Evolutionary conservation across 306 rosid genomes (phyloP).

Genomic region (Styphnolobium japonicum): DNA sequence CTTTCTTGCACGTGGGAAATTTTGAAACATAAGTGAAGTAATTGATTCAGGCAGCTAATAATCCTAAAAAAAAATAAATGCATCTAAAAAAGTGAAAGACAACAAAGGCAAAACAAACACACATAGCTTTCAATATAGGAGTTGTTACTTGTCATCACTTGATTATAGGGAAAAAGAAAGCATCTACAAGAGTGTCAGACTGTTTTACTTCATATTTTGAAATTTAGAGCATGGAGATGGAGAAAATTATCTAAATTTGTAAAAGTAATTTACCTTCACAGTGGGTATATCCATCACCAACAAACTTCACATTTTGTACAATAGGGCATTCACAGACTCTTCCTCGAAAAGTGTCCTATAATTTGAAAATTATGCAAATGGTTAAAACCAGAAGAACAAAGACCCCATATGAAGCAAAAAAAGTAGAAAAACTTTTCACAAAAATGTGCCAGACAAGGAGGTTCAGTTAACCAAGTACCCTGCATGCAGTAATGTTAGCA

Average conservation of each 20-base stretch:
- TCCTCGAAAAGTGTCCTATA: constrained; percentile 91
- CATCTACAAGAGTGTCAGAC: background rate
- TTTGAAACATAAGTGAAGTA: no score
- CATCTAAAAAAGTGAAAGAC: no score
- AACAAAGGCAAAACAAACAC: no score
- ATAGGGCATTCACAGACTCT: constrained; percentile 91
- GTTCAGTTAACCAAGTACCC: constrained; percentile 48
- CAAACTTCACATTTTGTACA: constrained; percentile 76
- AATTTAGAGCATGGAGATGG: background rate
- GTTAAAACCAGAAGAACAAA: constrained; percentile 8
- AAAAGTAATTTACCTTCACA: constrained; percentile 70
- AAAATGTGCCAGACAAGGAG: background rate
- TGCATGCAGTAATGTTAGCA: constrained; percentile 86
- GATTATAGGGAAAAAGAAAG: background rate
- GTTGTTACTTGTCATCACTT: background rate
- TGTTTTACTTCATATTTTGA: constrained; percentile 4
- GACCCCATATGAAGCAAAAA: background rate
- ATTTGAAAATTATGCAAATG: background rate
- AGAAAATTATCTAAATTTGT: background rate
- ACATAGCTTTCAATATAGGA: background rate
- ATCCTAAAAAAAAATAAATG: no score
- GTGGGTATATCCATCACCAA: constrained; percentile 86
- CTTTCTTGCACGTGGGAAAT: no score
- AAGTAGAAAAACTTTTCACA: constrained; percentile 1
- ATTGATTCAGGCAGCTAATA: no score